Evolutionary conservation across 2,329 filamentous ascomycete genomes (phyloP).

Genomic region (Stagonosporopsis tanaceti): DNA sequence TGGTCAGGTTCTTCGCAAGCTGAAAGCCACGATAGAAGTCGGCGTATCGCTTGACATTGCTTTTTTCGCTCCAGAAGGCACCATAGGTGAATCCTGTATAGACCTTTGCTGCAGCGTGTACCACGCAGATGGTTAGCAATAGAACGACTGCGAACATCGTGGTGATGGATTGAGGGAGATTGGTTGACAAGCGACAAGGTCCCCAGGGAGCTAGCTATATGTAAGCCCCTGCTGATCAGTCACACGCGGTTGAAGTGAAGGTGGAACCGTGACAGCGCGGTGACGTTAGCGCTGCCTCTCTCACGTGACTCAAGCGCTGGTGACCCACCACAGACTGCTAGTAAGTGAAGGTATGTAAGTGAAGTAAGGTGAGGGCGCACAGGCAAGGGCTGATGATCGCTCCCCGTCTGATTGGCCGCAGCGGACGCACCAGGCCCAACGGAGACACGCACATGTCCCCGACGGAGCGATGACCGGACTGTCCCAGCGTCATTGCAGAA

Average conservation of each 20-base stretch:
- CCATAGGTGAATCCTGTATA: constrained; percentile 43
- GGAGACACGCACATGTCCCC: constrained; percentile 29
- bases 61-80: constrained; percentile 30
- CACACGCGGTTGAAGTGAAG: neutral
- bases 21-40: constrained; percentile 37
- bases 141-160: neutral
- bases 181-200: neutral
- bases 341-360: neutral
- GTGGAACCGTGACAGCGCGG: neutral
- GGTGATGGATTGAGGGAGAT: neutral
- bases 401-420: constrained; percentile 31
- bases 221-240: neutral
- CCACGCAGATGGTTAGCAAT: constrained; percentile 4
- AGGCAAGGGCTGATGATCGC: constrained; percentile 5
- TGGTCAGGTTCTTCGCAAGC: constrained; percentile 30
- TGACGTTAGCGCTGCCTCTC: neutral
- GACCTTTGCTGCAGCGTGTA: constrained; percentile 23
- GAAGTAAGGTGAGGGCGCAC: neutral
- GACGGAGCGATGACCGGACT: constrained; percentile 18
- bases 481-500: constrained; percentile 11
- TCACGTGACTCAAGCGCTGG: neutral
- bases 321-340: neutral
- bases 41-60: constrained; percentile 29
- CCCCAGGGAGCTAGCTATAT: neutral
- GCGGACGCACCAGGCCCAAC: neutral